Evolutionary conservation across 2,329 filamentous ascomycete species (phyloP).

Genomic region (Microsporum ferrugineum): DNA sequence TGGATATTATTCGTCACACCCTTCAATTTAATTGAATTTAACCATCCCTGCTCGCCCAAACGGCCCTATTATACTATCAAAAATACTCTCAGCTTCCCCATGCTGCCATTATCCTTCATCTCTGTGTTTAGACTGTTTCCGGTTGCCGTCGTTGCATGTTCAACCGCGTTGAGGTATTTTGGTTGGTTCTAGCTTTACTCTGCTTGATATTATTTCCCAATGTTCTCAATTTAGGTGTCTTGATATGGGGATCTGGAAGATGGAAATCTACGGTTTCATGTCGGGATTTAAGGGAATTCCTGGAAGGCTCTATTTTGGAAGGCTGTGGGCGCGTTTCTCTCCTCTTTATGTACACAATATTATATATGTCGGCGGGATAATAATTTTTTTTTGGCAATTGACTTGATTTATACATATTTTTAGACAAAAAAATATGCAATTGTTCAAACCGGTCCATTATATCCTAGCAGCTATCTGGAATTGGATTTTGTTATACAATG

Average conservation of each 20-base stretch:
- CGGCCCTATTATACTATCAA: slow-evolving; percentile 22
- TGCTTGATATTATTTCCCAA: background rate
- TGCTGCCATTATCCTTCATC: slow-evolving; percentile 8
- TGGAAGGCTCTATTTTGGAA: slow-evolving; percentile 40
- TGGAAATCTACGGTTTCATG: background rate
- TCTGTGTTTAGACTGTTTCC: background rate
- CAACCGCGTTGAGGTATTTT: background rate
- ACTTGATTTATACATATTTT: background rate
- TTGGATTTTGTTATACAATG: background rate
- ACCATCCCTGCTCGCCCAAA: background rate
- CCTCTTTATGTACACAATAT: background rate
- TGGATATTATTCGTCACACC: background rate
- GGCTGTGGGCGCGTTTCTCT: slow-evolving; percentile 41
- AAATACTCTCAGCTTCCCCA: slow-evolving; percentile 41
- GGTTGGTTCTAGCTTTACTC: background rate
- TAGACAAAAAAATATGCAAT: background rate
- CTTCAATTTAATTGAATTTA: background rate
- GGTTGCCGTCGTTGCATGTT: background rate
- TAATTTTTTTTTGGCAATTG: background rate
- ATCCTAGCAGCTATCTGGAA: background rate
- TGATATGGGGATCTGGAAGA: background rate
- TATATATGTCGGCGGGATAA: background rate
- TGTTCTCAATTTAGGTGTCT: background rate
- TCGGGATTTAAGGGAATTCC: slow-evolving; percentile 24
- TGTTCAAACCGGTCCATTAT: background rate